Evolutionary conservation across 2,329 filamentous ascomycete species (phyloP), one percentile per base, ranked within the genome.

Genomic region (Trichoderma atrobrunneum): DNA sequence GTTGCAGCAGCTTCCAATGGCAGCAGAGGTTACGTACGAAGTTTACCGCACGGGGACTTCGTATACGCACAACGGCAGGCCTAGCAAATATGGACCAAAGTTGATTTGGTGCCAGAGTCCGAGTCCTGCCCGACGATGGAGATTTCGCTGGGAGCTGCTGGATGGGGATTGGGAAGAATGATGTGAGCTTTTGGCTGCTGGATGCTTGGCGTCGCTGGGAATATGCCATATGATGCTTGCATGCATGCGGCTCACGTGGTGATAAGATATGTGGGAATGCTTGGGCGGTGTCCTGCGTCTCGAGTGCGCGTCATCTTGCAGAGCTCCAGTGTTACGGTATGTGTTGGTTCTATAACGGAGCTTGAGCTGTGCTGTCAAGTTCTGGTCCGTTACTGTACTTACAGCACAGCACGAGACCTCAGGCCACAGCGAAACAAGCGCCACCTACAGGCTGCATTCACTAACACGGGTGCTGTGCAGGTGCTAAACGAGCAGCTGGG

Each of bases 171-270:
- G 32, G 32, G 32, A 26, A 18, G 12, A 14, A 32, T 30, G 56
- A 60, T 7, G n/a, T 21, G 30, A 60, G 57, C 30, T 21, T 60
- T 60, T 32, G 28, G 28, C n/a, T 32, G 26, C 18, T n/a, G 11
- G 26, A 16, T 21, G 57, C 30, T 60, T 60, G 57, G 30, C 57
- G 30, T 34, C 21, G 48, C 48, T 32, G 32, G 7, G 2, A 18
- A 34, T 59, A 57, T 57, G 64, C 51, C 48, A 36, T 57, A 57
- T 67, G 64, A 67, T 67, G 64, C 54, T 69, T 69, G 56, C 66
- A 24, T 60, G 67, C 67, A 62, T 62, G 67, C 34, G 56, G n/a
- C 39, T 70, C 71, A 72, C 71, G 71, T 72, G 66, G 43, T 39
- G 71, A 72, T 72, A 70, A 72, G 71, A 72, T 72, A 28, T 43